Evolutionary conservation across 2,329 filamentous ascomycete species (phyloP).

Genomic region (Pyrenophora tritici-repentis): DNA sequence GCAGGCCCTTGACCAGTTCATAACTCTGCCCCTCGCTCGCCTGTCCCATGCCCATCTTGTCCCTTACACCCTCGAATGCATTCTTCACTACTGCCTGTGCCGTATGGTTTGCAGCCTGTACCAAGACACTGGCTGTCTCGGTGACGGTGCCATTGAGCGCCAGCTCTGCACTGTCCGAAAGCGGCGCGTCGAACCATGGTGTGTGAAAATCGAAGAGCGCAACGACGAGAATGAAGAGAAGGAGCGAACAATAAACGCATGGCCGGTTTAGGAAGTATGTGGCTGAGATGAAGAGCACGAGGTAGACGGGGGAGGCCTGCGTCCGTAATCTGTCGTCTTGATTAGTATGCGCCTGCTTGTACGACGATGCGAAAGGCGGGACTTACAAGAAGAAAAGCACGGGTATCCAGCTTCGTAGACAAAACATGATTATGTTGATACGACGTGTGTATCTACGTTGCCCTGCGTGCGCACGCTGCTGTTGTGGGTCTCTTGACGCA

Average conservation of each 20-base stretch:
- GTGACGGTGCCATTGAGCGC: slow-evolving; percentile 41
- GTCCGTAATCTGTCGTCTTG: slow-evolving; percentile 42
- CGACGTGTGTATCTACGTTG: not conserved
- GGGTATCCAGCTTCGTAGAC: slow-evolving; percentile 63
- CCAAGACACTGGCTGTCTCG: slow-evolving; percentile 68
- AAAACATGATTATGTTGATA: slow-evolving; percentile 60
- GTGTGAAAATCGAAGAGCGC: slow-evolving; percentile 92
- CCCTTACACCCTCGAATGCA: slow-evolving; percentile 35
- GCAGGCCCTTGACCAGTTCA: slow-evolving; percentile 81
- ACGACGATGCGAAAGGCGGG: not conserved
- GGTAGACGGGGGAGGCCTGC: slow-evolving; percentile 56
- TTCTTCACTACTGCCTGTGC: slow-evolving; percentile 36
- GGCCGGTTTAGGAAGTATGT: slow-evolving; percentile 96
- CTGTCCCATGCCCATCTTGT: slow-evolving; percentile 30
- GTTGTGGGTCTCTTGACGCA: not conserved
- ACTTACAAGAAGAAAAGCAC: slow-evolving; percentile 58
- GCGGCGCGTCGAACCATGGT: slow-evolving; percentile 90
- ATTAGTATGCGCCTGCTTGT: slow-evolving; percentile 13
- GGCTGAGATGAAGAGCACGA: slow-evolving; percentile 69
- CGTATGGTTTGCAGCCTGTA: slow-evolving; percentile 66
- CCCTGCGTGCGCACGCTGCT: slow-evolving; percentile 20
- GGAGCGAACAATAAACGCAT: slow-evolving; percentile 96
- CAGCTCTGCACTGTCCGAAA: slow-evolving; percentile 39
- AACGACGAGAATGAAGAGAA: slow-evolving; percentile 91
- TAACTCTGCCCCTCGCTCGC: slow-evolving; percentile 66